Conservation (phyloP, 345 rosid genomes). For the Turnera subulata region DNA sequence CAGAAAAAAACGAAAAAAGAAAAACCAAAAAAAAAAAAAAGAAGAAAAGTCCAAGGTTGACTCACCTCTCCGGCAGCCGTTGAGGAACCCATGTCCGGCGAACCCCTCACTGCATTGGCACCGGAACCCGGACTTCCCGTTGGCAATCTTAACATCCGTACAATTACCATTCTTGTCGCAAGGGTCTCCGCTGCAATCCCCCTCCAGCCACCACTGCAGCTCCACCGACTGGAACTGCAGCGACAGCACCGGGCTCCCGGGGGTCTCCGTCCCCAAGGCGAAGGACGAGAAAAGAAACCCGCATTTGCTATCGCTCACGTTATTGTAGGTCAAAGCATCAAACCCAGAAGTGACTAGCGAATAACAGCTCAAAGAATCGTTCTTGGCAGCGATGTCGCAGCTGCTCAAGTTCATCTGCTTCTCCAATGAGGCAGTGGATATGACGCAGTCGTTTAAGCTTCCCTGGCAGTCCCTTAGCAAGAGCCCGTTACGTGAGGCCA, state of each 20-base stretch:
- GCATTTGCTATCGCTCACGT: conserved; percentile 33
- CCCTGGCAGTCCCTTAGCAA: conserved; percentile 48
- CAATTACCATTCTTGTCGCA: conserved; percentile 40
- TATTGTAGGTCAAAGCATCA: conserved; percentile 21
- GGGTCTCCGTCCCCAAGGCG: conserved; percentile 24
- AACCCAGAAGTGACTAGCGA: neutral
- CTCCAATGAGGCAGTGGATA: conserved; percentile 22
- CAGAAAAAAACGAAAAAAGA: neutral
- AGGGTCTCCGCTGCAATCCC: conserved; percentile 3
- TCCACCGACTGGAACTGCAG: conserved; percentile 47
- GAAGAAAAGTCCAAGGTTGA: conserved; percentile 17
- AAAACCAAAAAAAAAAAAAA: neutral
- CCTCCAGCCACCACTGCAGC: conserved; percentile 77
- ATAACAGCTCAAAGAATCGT: conserved; percentile 45
- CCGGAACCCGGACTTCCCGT: conserved; percentile 28
- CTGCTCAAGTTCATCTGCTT: neutral
- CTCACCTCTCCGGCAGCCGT: conserved; percentile 70
- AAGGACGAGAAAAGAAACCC: conserved; percentile 48
- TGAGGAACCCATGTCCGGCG: conserved; percentile 54
- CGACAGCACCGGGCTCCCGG: conserved; percentile 14
- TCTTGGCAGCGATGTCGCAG: conserved; percentile 18
- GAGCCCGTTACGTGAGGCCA: conserved; percentile 45
- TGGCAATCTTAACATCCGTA: neutral
- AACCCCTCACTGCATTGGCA: conserved; percentile 56
- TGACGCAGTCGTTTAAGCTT: conserved; percentile 27